Base-by-base conservation (phyloP, 805 yeast genomes). In the Lipomyces japonicus region DNA sequence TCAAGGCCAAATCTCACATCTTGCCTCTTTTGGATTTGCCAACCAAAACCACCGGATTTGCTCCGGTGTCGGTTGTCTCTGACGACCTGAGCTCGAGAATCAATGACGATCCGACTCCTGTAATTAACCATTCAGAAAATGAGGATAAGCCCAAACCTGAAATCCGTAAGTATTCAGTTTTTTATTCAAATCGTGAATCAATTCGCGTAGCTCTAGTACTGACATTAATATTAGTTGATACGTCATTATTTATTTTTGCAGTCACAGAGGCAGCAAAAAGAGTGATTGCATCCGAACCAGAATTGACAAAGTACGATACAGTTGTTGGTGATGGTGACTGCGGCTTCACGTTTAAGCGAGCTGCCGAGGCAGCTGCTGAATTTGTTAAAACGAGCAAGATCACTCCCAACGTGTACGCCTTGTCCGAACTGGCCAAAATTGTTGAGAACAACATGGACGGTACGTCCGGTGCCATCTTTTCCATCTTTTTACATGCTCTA, bases 261-360 rank as follows among this genome's bases (percentile, higher is more conserved):
- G 66, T 81, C 60, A 65, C 67, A 35, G 59, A 75, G 1, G 80
- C 78, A 35, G 82, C 86, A 48, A 70, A 77, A 46, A 65, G 67
- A 5, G 69, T 82, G 4, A 70, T 83, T 38, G 71, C 75, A 24
- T 77, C 77, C n/a, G 97, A 90, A 67, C 93, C 95, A 2, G 77
- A 79, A 61, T 84, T 90, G 62, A 90, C 97, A 1, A 76, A 79
- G 48, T 81, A 85, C 59, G 97, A 90, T 63, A 84, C 95, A 1
- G 75, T 81, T 58, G 96, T 91, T 1, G 97, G 97, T 50, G 97
- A 90, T 66, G 97, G 97, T 61, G 97, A 90, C 65, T 90, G 97
- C 69, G 97, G 97, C 36, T 93, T 87, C 61, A 90, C 97, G 0
- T 71, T 90, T 53, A 86, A 81, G 12, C 76, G 79, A 22, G 97